Evolutionary conservation across 495 filamentous ascomycete genomes (phyloP).

Genomic region (Neurospora sp.): DNA sequence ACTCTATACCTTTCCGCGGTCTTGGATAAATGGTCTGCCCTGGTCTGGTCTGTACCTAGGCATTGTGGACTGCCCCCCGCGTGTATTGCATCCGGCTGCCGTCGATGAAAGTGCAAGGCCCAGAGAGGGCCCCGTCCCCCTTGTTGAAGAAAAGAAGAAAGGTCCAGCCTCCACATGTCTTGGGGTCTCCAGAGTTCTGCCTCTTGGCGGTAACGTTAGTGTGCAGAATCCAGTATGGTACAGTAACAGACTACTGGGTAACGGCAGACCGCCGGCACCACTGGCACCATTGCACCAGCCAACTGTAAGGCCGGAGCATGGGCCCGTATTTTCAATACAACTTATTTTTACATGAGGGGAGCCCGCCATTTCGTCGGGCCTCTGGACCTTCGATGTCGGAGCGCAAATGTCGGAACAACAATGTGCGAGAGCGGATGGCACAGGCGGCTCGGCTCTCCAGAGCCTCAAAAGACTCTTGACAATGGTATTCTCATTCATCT

Average conservation of each 20-base stretch:
- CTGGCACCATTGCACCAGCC: neutral
- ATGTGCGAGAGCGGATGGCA: neutral
- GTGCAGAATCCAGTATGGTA: neutral
- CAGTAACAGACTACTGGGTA: neutral
- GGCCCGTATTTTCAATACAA: neutral
- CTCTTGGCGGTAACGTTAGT: neutral
- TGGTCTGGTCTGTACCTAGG: neutral
- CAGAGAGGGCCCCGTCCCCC: neutral
- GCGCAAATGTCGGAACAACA: neutral
- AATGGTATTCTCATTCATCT: neutral
- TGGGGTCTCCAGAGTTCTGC: neutral
- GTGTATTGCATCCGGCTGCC: neutral
- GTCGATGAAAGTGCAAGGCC: neutral
- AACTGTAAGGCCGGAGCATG: neutral
- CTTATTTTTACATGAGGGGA: neutral
- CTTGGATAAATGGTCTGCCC: neutral
- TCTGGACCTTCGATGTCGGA: neutral
- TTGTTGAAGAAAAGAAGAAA: neutral
- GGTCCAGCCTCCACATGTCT: neutral
- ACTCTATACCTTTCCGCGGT: neutral
- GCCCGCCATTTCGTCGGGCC: neutral
- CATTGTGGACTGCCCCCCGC: neutral
- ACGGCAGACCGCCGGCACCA: neutral
- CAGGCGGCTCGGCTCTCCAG: neutral
- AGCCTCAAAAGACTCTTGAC: neutral